Conservation (phyloP, 192 early-diverging fungal species). For the Coemansia sp. region DNA sequence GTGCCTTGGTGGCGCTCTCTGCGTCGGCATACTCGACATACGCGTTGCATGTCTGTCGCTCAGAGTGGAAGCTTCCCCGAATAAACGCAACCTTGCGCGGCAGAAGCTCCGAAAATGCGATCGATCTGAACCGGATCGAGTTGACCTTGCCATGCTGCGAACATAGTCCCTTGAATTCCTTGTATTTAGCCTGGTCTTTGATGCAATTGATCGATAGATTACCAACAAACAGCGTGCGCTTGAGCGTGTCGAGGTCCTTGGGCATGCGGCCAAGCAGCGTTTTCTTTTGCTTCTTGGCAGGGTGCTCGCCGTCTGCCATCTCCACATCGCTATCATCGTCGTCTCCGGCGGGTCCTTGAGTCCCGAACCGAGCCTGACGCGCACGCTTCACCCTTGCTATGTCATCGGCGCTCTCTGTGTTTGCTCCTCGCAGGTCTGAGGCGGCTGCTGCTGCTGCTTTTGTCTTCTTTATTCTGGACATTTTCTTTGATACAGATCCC, state of each 20-base stretch:
- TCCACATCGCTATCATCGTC: slow-evolving; percentile 21
- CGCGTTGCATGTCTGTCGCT: slow-evolving; percentile 83
- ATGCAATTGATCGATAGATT: slow-evolving; percentile 76
- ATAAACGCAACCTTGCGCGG: slow-evolving; percentile 82
- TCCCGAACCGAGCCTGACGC: slow-evolving; percentile 23
- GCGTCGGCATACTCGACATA: slow-evolving; percentile 81
- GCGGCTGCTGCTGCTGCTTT: neutral
- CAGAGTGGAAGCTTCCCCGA: slow-evolving; percentile 79
- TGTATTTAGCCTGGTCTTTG: slow-evolving; percentile 67
- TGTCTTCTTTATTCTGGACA: neutral
- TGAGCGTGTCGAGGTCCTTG: slow-evolving; percentile 61
- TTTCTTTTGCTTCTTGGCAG: slow-evolving; percentile 43
- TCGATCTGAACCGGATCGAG: slow-evolving; percentile 88
- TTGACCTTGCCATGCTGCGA: slow-evolving; percentile 72
- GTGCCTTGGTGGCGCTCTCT: slow-evolving; percentile 60
- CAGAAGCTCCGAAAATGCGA: slow-evolving; percentile 59
- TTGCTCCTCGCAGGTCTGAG: neutral
- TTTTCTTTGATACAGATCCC: slow-evolving; percentile 2
- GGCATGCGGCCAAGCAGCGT: slow-evolving; percentile 35
- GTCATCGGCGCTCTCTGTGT: slow-evolving; percentile 10
- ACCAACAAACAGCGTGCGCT: slow-evolving; percentile 92
- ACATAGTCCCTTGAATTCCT: slow-evolving; percentile 72
- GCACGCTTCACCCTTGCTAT: slow-evolving; percentile 38
- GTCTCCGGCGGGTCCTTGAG: slow-evolving; percentile 8
- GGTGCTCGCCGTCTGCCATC: slow-evolving; percentile 8